Conservation (phyloP, 2,329 filamentous ascomycete genomes). For the Xylaria sp. region DNA sequence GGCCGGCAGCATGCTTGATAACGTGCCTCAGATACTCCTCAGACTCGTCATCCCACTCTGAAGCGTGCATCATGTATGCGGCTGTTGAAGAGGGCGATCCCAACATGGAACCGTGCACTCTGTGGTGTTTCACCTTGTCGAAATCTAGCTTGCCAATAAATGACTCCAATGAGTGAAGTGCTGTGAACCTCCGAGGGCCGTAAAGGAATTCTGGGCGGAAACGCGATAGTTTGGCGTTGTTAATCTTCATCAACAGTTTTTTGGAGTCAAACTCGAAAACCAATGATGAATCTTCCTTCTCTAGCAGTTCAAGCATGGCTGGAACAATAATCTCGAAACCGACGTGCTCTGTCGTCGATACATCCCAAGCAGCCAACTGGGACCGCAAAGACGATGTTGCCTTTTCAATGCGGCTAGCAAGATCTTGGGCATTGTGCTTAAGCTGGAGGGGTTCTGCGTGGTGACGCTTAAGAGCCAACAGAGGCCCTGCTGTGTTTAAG, state of each 20-base stretch:
- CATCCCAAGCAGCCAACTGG: slow-evolving; percentile 46
- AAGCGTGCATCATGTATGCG: slow-evolving; percentile 42
- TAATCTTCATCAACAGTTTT: slow-evolving; percentile 39
- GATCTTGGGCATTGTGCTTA: slow-evolving; percentile 21
- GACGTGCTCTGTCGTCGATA: slow-evolving; percentile 44
- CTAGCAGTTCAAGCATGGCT: slow-evolving; percentile 46
- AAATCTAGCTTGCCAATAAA: slow-evolving; percentile 53
- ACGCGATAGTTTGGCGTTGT: slow-evolving; percentile 44
- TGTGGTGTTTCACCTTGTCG: slow-evolving; percentile 49
- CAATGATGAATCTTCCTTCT: slow-evolving; percentile 39
- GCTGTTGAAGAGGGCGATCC: slow-evolving; percentile 55
- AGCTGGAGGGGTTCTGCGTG: slow-evolving; percentile 34
- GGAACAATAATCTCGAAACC: slow-evolving; percentile 52
- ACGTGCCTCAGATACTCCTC: slow-evolving; percentile 39
- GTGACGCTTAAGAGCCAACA: slow-evolving; percentile 47
- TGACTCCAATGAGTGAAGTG: slow-evolving; percentile 53
- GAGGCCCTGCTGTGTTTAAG: slow-evolving; percentile 48
- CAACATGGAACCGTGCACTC: slow-evolving; percentile 49
- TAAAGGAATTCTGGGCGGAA: slow-evolving; percentile 47
- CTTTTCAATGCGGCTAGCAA: slow-evolving; percentile 35
- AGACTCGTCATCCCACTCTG: slow-evolving; percentile 39
- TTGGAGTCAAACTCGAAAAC: slow-evolving; percentile 45
- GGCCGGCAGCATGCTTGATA: slow-evolving; percentile 30
- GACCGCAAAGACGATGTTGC: slow-evolving; percentile 38
- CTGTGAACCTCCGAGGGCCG: slow-evolving; percentile 43